phyloP scores from a whole-genome alignment of 129 eudicot species.

The Helianthus tuberosus region DNA sequence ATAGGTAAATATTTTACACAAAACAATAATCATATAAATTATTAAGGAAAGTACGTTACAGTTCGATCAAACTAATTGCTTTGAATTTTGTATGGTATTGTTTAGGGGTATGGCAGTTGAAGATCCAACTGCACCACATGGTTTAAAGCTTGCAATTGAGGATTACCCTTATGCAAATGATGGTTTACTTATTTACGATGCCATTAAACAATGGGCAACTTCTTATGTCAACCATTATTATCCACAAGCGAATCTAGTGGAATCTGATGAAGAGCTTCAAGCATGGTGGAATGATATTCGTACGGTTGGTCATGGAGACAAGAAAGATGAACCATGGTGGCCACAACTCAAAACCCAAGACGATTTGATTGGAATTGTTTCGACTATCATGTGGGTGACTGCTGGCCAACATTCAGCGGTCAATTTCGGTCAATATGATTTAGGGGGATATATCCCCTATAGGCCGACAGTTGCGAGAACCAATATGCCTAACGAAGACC shows the following conservation, averaged over 20 bases:
- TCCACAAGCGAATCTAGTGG: slow-evolving; percentile 17
- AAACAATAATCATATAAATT: not conserved
- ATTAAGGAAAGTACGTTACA: not conserved
- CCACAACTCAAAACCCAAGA: slow-evolving; percentile 33
- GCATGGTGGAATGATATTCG: slow-evolving; percentile 56
- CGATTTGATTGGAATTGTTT: slow-evolving; percentile 26
- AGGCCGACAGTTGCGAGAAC: slow-evolving; percentile 35
- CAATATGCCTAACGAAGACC: slow-evolving; percentile 40
- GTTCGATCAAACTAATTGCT: not conserved
- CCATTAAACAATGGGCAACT: slow-evolving; percentile 45
- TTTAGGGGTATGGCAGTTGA: slow-evolving; percentile 59
- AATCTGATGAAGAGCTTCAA: slow-evolving; percentile 35
- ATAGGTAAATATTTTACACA: slow-evolving; percentile 37
- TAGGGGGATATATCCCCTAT: slow-evolving; percentile 43
- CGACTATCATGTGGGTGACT: slow-evolving; percentile 39
- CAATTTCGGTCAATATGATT: slow-evolving; percentile 54
- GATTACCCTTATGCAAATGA: slow-evolving; percentile 56
- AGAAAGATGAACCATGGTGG: slow-evolving; percentile 60
- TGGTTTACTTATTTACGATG: slow-evolving; percentile 46
- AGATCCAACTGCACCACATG: slow-evolving; percentile 38
- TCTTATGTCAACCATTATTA: slow-evolving; percentile 40
- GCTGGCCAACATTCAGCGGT: slow-evolving; percentile 50
- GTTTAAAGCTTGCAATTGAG: slow-evolving; percentile 34
- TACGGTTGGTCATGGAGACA: slow-evolving; percentile 47
- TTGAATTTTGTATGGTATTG: not conserved